Evolutionary conservation across 257 asterid species (phyloP).

Genomic region (Linaria vulgaris): DNA sequence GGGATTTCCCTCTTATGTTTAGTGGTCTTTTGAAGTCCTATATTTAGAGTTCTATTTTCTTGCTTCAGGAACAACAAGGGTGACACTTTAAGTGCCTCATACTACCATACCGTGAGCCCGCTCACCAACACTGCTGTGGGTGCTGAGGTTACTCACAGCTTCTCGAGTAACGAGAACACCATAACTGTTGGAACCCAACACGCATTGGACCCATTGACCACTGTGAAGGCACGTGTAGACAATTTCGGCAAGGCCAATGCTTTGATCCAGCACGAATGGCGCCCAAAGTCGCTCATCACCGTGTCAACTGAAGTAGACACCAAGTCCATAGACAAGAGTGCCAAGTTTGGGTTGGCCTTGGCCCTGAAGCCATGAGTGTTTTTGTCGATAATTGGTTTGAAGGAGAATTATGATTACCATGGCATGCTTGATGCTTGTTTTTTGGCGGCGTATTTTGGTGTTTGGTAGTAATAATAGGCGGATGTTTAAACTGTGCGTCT

Average conservation of each 20-base stretch:
- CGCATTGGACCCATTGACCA: conserved; percentile 46
- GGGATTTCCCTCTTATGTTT: background rate
- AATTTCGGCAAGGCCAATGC: conserved; percentile 48
- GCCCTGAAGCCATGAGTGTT: conserved; percentile 46
- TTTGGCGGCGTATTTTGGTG: background rate
- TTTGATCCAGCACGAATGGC: conserved; percentile 59
- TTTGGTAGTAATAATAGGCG: background rate
- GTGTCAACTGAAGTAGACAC: conserved; percentile 52
- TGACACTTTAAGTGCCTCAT: conserved; percentile 41
- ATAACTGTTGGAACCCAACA: conserved; percentile 49
- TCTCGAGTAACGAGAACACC: conserved; percentile 51
- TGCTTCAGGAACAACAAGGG: conserved; percentile 46
- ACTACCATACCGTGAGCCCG: conserved; percentile 49
- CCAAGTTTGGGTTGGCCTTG: conserved; percentile 51
- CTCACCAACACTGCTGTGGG: conserved; percentile 48
- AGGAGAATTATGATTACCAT: background rate
- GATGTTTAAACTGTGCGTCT: too few relatives aligned
- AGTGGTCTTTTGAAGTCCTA: background rate
- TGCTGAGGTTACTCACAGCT: conserved; percentile 49
- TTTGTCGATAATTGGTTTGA: conserved; percentile 6
- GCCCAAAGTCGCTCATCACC: conserved; percentile 50
- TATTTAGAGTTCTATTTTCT: background rate
- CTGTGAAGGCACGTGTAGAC: conserved; percentile 45
- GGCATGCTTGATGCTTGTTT: background rate
- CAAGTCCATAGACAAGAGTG: conserved; percentile 47